Evolutionary conservation across 306 rosid species (phyloP).

Genomic region (Rosa multiflora): DNA sequence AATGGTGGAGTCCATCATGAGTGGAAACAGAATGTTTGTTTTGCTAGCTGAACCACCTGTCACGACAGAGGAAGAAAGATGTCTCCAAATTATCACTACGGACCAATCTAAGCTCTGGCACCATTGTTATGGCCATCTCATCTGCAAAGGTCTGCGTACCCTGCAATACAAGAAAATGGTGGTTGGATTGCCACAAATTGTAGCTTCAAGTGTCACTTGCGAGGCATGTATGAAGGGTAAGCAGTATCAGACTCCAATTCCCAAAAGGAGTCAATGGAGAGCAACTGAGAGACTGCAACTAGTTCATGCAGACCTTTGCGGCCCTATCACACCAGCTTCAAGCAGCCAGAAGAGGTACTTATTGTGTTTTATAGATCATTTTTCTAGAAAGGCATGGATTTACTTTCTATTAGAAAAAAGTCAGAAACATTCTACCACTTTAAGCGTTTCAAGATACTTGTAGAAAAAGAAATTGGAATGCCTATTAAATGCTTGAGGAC

Average conservation of each 20-base stretch:
- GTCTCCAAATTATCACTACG: neutral
- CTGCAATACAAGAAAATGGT: neutral
- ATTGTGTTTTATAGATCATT: neutral
- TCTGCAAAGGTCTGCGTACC: neutral
- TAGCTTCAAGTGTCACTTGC: too few relatives aligned
- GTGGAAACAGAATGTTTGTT: neutral
- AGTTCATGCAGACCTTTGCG: neutral
- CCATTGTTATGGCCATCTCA: neutral
- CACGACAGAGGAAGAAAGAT: neutral
- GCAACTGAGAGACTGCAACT: neutral
- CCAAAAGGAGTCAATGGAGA: neutral
- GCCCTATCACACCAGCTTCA: neutral
- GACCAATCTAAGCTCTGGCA: neutral
- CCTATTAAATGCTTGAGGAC: neutral
- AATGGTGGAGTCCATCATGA: neutral
- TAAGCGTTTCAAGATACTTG: too few relatives aligned
- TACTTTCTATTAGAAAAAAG: neutral
- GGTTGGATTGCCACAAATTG: neutral
- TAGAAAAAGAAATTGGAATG: neutral
- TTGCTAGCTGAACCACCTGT: neutral
- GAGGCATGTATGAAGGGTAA: neutral
- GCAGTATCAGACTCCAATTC: neutral
- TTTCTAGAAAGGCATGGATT: too few relatives aligned
- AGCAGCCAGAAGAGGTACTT: neutral
- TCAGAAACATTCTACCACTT: too few relatives aligned